These are phyloP conservation scores for Amylostereum areolatum DNA, from an alignment of 1,284 basidiomycete genomes.

Conservation along the genomic window DNA sequence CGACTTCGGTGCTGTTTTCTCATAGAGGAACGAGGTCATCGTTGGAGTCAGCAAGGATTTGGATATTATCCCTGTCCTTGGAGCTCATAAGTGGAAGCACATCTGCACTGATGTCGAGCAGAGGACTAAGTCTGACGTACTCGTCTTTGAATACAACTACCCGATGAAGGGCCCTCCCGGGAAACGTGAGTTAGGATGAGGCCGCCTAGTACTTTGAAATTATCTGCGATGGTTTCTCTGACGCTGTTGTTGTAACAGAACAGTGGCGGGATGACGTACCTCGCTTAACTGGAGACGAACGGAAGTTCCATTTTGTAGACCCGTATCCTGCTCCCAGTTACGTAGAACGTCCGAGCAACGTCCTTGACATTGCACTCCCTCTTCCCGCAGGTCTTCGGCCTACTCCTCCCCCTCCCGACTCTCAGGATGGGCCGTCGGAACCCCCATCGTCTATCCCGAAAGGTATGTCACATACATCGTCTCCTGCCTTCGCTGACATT, in stretches of 20 bases:
- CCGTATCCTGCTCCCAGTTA: slow-evolving; percentile 7
- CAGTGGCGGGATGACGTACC: slow-evolving; percentile 6
- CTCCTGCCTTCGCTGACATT: too few relatives aligned
- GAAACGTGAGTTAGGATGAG: slow-evolving; percentile 8
- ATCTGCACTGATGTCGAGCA: slow-evolving; percentile 6
- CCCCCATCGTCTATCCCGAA: background rate
- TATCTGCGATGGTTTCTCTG: background rate
- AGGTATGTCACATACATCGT: too few relatives aligned
- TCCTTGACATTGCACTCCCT: slow-evolving; percentile 2
- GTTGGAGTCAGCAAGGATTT: slow-evolving; percentile 4
- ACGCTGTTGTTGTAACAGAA: background rate
- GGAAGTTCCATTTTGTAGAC: slow-evolving; percentile 1
- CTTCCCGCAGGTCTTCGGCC: slow-evolving; percentile 1
- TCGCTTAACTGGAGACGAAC: background rate
- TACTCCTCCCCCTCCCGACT: background rate
- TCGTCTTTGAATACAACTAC: slow-evolving; percentile 6
- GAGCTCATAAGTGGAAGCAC: slow-evolving; percentile 5
- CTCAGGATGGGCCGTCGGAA: slow-evolving; percentile 3
- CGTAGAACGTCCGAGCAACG: too few relatives aligned
- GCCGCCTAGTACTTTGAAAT: too few relatives aligned
- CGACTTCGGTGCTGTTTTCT: background rate
- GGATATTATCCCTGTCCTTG: slow-evolving; percentile 1
- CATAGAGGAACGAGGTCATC: slow-evolving; percentile 10
- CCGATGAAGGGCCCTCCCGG: slow-evolving; percentile 5
- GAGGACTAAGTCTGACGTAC: slow-evolving; percentile 1